Percentiles rank a stretch among this genome's conserved stretches.
phyloP scores from a whole-genome alignment of 2,329 filamentous ascomycete species.

The Trichothecium sympodiale region DNA sequence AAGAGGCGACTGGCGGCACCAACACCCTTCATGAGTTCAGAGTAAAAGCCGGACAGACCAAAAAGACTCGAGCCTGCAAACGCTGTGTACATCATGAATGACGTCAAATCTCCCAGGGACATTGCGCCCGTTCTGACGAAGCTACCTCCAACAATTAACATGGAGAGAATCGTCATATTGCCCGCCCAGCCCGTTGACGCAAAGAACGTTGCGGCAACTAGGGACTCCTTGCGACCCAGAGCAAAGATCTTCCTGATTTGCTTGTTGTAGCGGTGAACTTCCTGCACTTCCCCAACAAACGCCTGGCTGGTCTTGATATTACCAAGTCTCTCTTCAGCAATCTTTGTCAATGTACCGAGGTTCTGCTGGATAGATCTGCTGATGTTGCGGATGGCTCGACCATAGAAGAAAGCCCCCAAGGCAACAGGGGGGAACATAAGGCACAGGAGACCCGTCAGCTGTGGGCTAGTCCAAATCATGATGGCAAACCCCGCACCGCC shows the following conservation, averaged over 20 bases:
- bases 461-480: constrained; percentile 92
- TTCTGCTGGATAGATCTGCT: constrained; percentile 92
- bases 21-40: constrained; percentile 97
- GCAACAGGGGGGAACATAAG: constrained; percentile 87
- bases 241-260: constrained; percentile 89
- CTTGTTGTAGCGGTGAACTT: constrained; percentile 81
- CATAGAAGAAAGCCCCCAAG: constrained; percentile 83
- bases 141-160: constrained; percentile 81
- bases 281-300: constrained; percentile 85
- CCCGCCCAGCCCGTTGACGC: constrained; percentile 77
- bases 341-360: constrained; percentile 84
- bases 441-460: constrained; percentile 76
- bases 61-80: constrained; percentile 81
- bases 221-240: constrained; percentile 74
- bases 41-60: constrained; percentile 91
- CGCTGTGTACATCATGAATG: constrained; percentile 97
- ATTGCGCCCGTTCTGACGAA: constrained; percentile 82
- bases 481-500: constrained; percentile 80
- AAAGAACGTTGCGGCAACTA: constrained; percentile 88
- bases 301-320: constrained; percentile 96
- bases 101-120: constrained; percentile 83
- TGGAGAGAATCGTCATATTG: constrained; percentile 88
- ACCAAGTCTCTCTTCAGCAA: constrained; percentile 92
- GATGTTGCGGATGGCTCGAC: constrained; percentile 75
- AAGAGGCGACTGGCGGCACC: constrained; percentile 94